Base-by-base conservation (phyloP, 331 rosid genomes). In the Quercus phellos region DNA sequence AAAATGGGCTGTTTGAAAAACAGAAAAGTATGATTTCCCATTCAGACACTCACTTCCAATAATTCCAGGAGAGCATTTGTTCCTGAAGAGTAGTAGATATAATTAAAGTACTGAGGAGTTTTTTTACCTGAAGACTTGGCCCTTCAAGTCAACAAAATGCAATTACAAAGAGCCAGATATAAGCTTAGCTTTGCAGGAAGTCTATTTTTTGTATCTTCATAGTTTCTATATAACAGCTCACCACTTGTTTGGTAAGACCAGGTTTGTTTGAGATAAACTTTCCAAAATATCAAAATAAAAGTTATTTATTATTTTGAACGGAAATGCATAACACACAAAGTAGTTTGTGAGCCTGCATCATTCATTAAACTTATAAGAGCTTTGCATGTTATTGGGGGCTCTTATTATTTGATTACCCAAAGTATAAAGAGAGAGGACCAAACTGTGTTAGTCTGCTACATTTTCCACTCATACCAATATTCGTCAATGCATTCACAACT, bases 401-500 rank as follows among this genome's bases (percentile, higher is more conserved):
- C 46, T 32, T 18, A 26, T 35, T 2, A 34, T 66, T 24, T 34
- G 71, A 66, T 18, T 66, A 17, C 42, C 42, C 46, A 29, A 27
- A 10, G 5, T 9, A 66, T 27, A 66, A 7, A 17, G 51, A 18
- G 26, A 66, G 38, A 66, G 16, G 71, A 35, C 34, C 42, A 66
- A 66, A 66, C 7, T 18, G 10, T 21, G 50, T 30, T 32, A 30
- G 50, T n/a, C 43, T 35, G 17, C 26, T 7, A 43, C 74, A 6
- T 27, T 68, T 59, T 68, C 64, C 3, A 30, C 24, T 24, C 87
- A 34, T 90, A 94, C 98, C 97, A 83, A 77, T 80, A 71, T 79
- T 87, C 55, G 89, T 86, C 86, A 94, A 83, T 78, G 95, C 88
- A 83, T 89, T 94, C 78, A 92, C 95, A 35, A 88, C 82, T 51